These are phyloP conservation scores for Stachybotrys chlorohalonatus DNA, from an alignment of 2,329 filamentous ascomycete species.

Conservation along the genomic window DNA sequence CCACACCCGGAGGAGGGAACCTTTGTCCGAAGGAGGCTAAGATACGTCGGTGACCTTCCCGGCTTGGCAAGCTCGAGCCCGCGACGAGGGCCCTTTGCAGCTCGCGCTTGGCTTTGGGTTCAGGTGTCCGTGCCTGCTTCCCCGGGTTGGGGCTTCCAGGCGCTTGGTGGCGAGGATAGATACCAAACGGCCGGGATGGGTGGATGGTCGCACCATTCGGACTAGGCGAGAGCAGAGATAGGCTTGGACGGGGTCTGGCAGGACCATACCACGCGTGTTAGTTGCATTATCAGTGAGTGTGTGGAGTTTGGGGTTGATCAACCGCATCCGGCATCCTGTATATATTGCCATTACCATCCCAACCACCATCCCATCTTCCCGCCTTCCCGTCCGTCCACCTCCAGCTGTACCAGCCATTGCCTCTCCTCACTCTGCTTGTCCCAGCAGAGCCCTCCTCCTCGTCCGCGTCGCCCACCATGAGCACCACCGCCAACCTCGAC, in stretches of 20 bases:
- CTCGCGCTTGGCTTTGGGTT: too few species aligned
- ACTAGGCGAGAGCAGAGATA: too few species aligned
- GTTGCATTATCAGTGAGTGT: not conserved
- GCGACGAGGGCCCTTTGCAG: too few species aligned
- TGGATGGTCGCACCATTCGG: too few species aligned
- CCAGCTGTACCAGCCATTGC: not conserved
- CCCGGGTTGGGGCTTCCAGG: not conserved
- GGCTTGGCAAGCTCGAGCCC: not conserved
- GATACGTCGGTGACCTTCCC: not conserved
- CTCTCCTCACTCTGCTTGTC: not conserved
- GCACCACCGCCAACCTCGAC: slow-evolving; percentile 24
- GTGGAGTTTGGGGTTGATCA: not conserved
- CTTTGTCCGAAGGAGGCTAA: not conserved
- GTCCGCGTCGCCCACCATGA: slow-evolving; percentile 16
- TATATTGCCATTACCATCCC: not conserved
- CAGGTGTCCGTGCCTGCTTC: not conserved
- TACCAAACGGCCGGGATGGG: not conserved
- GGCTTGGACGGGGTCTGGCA: too few species aligned
- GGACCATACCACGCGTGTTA: too few species aligned
- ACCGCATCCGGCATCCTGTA: not conserved
- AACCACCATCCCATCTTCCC: not conserved
- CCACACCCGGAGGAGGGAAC: not conserved
- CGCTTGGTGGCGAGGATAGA: not conserved
- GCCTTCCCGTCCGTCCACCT: not conserved
- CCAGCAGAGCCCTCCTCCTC: not conserved